phyloP scores from a whole-genome alignment of 768 basidiomycete species.

The Suillus americanus region DNA sequence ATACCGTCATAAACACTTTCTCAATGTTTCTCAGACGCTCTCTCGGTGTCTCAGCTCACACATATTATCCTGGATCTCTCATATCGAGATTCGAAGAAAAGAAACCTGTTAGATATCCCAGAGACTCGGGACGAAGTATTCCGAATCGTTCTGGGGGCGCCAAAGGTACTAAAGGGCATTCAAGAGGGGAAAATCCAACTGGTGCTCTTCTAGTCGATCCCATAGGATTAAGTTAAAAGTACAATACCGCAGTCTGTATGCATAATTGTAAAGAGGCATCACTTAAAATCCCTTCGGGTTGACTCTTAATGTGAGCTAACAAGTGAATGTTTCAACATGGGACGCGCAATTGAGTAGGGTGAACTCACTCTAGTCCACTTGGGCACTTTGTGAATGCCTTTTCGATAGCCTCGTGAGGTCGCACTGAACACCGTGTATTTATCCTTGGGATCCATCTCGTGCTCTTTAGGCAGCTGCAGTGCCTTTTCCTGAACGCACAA shows the following conservation, averaged over 20 bases:
- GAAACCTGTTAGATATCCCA: constrained; percentile 75
- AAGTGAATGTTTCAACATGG: constrained; percentile 11
- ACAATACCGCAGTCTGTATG: constrained; percentile 4
- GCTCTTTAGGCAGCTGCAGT: constrained; percentile 85
- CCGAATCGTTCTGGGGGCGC: constrained; percentile 64
- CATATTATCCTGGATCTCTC: constrained; percentile 83
- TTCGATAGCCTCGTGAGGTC: constrained; percentile 74
- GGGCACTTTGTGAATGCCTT: constrained; percentile 96
- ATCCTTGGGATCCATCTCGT: constrained; percentile 89
- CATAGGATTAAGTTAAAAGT: constrained; percentile 2
- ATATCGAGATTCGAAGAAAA: constrained; percentile 73
- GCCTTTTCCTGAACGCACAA: constrained; percentile 57
- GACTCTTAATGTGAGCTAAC: constrained; percentile 76
- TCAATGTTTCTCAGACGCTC: constrained; percentile 51
- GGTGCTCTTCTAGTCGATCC: constrained; percentile 63
- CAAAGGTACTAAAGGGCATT: constrained; percentile 60
- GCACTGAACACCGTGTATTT: constrained; percentile 92
- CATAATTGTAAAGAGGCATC: constrained; percentile 6
- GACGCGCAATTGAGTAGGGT: background rate
- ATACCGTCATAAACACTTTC: background rate
- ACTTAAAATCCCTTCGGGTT: constrained; percentile 90
- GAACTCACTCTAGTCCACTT: constrained; percentile 87
- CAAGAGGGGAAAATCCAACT: constrained; percentile 73
- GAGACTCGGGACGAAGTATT: constrained; percentile 84
- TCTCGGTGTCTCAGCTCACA: constrained; percentile 71